Evolutionary conservation across 2,329 filamentous ascomycete genomes (phyloP).

Genomic region (Myriosclerotinia duriaeana): DNA sequence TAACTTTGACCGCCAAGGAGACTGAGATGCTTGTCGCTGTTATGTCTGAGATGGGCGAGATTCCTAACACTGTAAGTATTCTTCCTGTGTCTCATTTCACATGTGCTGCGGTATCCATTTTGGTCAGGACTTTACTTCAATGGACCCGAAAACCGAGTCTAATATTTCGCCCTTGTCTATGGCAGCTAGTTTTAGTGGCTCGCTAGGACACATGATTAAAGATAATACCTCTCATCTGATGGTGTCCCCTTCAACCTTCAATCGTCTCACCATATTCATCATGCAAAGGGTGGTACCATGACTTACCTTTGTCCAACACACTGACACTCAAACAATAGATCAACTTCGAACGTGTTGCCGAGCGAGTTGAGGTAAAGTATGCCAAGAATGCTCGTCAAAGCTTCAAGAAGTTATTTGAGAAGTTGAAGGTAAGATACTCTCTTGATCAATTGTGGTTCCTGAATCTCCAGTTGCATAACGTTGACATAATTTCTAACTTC

Average conservation of each 20-base stretch:
- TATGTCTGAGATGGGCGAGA: constrained; percentile 26
- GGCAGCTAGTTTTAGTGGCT: background rate
- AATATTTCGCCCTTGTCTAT: background rate
- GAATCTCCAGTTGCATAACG: no score
- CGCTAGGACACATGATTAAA: no score
- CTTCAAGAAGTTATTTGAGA: constrained; percentile 32
- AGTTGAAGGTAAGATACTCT: constrained; percentile 24
- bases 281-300: background rate
- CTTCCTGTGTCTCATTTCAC: background rate
- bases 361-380: constrained; percentile 43
- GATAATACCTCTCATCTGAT: background rate
- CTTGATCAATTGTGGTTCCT: background rate
- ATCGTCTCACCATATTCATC: accelerated
- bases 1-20: constrained; percentile 25
- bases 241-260: background rate
- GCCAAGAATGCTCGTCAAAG: constrained; percentile 42
- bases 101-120: no score
- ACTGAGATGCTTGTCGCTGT: constrained; percentile 25
- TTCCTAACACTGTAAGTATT: constrained; percentile 23
- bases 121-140: background rate
- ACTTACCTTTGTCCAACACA: background rate
- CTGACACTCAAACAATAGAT: constrained; percentile 32
- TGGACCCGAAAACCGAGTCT: background rate
- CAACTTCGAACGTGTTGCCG: constrained; percentile 46
- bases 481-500: background rate